Conservation (phyloP, 202 grass and related monocot genomes). For the Miscanthus sacchariflorus region DNA sequence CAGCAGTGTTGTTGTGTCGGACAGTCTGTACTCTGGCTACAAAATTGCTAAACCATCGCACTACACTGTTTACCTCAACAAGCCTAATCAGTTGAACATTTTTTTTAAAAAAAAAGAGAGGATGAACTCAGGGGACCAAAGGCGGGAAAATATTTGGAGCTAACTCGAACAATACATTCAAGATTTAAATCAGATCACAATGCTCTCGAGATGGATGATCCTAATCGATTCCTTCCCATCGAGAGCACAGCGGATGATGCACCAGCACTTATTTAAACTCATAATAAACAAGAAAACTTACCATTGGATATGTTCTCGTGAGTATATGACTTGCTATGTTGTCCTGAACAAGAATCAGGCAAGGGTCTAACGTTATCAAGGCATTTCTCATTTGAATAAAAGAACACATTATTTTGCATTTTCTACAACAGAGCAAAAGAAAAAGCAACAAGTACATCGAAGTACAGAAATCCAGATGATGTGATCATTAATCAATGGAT, state of each 20-base stretch:
- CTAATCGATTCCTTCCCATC: not conserved
- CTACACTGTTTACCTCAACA: no score
- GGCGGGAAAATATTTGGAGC: no score
- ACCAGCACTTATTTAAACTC: not conserved
- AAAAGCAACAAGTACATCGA: not conserved
- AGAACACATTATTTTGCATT: not conserved
- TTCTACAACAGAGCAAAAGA: not conserved
- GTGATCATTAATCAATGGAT: not conserved
- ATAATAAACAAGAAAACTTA: not conserved
- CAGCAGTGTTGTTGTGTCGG: no score
- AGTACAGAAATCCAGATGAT: not conserved
- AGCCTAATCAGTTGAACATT: no score
- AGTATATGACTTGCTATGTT: not conserved
- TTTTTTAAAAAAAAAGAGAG: no score
- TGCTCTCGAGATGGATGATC: not conserved
- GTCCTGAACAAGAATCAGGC: not conserved
- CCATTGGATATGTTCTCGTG: not conserved
- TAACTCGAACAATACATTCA: no score
- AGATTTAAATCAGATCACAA: no score
- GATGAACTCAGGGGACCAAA: no score
- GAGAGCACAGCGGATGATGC: not conserved
- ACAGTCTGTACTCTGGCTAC: no score
- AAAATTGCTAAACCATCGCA: no score
- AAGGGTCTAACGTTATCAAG: not conserved
- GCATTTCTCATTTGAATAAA: not conserved